Base-by-base conservation (phyloP, 768 basidiomycete species). In the Naganishia vishniacii region DNA sequence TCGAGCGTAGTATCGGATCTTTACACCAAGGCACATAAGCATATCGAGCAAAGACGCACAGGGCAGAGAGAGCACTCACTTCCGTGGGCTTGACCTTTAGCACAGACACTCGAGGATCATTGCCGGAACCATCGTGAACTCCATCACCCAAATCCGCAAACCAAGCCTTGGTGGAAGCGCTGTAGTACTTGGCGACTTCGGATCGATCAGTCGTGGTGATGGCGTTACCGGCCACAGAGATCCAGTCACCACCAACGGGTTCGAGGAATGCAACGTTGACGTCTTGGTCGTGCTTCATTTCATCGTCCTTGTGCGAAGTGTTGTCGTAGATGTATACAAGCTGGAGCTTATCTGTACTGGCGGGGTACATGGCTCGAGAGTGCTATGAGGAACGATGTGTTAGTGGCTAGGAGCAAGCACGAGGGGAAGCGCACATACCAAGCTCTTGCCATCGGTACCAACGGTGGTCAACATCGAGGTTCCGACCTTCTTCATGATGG, bases 131-230 rank as follows among this genome's bases (percentile, higher is more conserved):
- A 70, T 84, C 86, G 75, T 92, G 91, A 6, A 87, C 78, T 18
- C 88, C 88, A 68, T 94, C 91, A 32, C 86, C 85, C 61, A 92
- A 80, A 72, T 94, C 87, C 40, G 88, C 89, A 70, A 93, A 93
- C 82, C 89, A 95, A 0, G 86, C 87, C 61, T 77, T 75, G 65
- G 71, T 70, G 16, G 73, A 51, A 2, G 74, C 74, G 62, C 66
- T 72, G 67, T 69, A 77, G 41, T 73, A 71, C 61, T 73, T 70
- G 44, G 64, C 67, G 32, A 77, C 69, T 44, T 69, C 9, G 82
- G 60, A 63, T 23, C 68, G 48, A 46, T 74, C 75, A 32, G 83
- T 80, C 2, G 87, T 88, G 49, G 23, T 48, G 48, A 48, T 84
- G 11, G 89, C 91, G 63, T 79, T 84, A 41, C 90, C 89, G 37